phyloP scores from a whole-genome alignment of 352 stramenopile species.

The Phytophthora palmivora region DNA sequence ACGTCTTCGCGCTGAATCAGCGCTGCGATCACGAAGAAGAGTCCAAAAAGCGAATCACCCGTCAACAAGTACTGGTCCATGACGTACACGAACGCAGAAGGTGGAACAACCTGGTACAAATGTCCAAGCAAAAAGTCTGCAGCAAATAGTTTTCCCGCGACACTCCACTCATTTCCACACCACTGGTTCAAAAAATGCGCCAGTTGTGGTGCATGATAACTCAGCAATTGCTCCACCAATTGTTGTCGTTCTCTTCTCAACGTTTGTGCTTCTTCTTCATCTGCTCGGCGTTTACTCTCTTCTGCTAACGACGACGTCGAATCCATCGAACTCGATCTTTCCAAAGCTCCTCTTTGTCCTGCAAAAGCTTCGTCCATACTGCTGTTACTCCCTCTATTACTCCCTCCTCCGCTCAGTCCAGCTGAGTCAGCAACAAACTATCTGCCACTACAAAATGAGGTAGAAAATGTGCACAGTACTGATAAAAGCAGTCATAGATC shows the following conservation, averaged over 20 bases:
- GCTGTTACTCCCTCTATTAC: conserved; percentile 36
- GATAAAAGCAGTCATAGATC: conserved; percentile 89
- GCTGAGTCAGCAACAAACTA: conserved; percentile 38
- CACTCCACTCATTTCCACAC: conserved; percentile 74
- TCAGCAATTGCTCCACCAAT: conserved; percentile 73
- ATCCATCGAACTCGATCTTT: conserved; percentile 45
- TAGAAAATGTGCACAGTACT: conserved; percentile 79
- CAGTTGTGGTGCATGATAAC: conserved; percentile 76
- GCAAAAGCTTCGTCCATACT: conserved; percentile 39
- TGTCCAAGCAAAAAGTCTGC: conserved; percentile 69
- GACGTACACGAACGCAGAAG: conserved; percentile 66
- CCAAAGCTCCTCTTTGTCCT: conserved; percentile 8
- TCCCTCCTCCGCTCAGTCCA: conserved; percentile 3
- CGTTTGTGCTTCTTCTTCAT: conserved; percentile 45
- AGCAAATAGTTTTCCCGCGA: conserved; percentile 58
- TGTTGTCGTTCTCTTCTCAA: conserved; percentile 60
- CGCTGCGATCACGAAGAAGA: conserved; percentile 74
- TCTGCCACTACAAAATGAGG: conserved; percentile 73
- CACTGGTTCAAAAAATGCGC: conserved; percentile 77
- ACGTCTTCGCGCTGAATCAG: conserved; percentile 55
- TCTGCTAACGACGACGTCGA: conserved; percentile 46
- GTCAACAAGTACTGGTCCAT: conserved; percentile 86
- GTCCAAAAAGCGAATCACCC: conserved; percentile 67
- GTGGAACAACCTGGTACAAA: conserved; percentile 70
- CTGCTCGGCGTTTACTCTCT: conserved; percentile 30